Evolutionary conservation across 2,329 filamentous ascomycete genomes (phyloP), one percentile per base, ranked within the genome.

Genomic region (Xylariaceae sp.): DNA sequence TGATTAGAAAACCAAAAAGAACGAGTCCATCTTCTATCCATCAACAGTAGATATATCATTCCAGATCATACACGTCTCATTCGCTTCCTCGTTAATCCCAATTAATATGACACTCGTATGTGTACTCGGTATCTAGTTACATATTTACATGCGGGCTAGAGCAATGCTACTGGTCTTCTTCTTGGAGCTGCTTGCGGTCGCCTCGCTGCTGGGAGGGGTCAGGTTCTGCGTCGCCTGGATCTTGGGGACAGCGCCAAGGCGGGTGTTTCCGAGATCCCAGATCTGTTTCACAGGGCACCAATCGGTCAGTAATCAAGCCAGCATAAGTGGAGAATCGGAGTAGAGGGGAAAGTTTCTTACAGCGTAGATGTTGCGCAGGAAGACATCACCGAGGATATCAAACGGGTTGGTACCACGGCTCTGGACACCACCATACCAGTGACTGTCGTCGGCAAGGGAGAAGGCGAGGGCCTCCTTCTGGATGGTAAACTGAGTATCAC

Each of bases 401-500:
- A 84, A 81, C 3, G 66, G 59, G 62, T 77, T 69, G 40, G 69
- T 65, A 3, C 82, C 82, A 35, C 80, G 73, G 40, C 76, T 80
- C 66, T 86, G 82, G 32, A 86, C 79, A 2, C 79, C 80, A 10
- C 82, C 83, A 57, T 82, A 86, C 55, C 75, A 72, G 62, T 51
- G 48, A 4, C 73, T 75, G 36, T 73, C 68, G n/a, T 75, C 75
- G 1, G 73, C 72, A 40, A 75, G 69, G 2, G 78, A 73, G 52
- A 83, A 85, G 2, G 72, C 69, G 10, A 85, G 64, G 55, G 83
- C 79, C 50, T 83, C 77, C 58, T 82, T 82, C 65, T 82, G 76
- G 44, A 86, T 72, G 16, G 69, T 63, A 56, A 84, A 82, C 37
- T 73, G 71, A 53, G 72, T 75, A 48, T 75, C 73, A 7, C 84